Evolutionary conservation across 768 basidiomycete genomes (phyloP), one percentile per base, ranked within the genome.

Genomic region (Imleria badia): DNA sequence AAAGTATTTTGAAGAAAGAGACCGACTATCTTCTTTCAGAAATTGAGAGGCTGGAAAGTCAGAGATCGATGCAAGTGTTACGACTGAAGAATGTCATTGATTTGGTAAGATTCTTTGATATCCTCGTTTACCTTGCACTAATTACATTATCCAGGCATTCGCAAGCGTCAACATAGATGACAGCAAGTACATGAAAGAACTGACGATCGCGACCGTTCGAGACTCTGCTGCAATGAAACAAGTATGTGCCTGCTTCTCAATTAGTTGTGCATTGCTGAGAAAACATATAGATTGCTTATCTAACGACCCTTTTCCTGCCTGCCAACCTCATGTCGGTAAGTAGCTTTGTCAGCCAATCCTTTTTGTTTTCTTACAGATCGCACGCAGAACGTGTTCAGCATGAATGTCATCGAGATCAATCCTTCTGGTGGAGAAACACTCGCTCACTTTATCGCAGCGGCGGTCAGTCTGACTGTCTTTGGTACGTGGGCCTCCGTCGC

Each of bases 271-370:
- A 7, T 30, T 3, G 14, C n/a, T 30, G 26, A 52, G n/a, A 6
- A 6, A 5, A 19, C 5, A n/a, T 23, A 19, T 23, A 70, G 69
- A 68, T 70, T 15, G 64, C 81, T 0, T 83, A 83, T 55, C 67
- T 86, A 2, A 81, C 83, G 0, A 85, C 84, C 81, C 62, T 83
- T 17, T 86, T 85, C 64, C 69, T 85, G 10, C 84, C 84, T 0
- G 78, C 81, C 3, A 76, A 77, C 14, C 80, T 85, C 44, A 35
- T 68, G 34, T 60, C 72, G 0, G 73, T 74, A 20, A 55, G 69
- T 61, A 17, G 20, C 23, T 9, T 13, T 19, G 9, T 23, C 2
- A 0, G 3, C 30, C 5, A 12, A 6, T 22, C n/a, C 2, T 6
- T 12, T 12, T 44, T 23, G 13, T 45, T 39, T 26, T 11, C 35